A percentile compares a stretch with the other conserved stretches of the same genome.
Evolutionary conservation across 805 yeast genomes (phyloP).

Genomic region (Ogataea chonburiensis): DNA sequence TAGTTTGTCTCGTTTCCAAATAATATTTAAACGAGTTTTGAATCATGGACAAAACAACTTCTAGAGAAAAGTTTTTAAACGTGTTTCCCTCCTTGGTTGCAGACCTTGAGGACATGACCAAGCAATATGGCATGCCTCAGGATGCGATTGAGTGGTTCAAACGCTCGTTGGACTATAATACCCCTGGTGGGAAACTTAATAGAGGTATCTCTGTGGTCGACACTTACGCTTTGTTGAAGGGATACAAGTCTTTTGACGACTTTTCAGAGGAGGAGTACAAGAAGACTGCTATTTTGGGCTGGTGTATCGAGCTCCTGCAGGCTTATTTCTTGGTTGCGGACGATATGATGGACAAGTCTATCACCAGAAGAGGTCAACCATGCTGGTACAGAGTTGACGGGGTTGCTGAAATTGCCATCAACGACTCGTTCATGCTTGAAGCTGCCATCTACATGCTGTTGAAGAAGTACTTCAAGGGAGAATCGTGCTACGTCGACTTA

Average conservation of each 20-base stretch:
- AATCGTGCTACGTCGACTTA: conserved; percentile 81
- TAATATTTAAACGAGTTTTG: conserved; percentile 2
- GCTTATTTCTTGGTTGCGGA: conserved; percentile 97
- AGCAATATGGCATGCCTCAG: conserved; percentile 73
- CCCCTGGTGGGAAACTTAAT: conserved; percentile 96
- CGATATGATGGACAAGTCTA: conserved; percentile 96
- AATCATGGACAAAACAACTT: conserved; percentile 36
- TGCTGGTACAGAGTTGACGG: conserved; percentile 88
- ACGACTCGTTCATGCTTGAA: conserved; percentile 95
- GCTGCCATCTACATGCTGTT: conserved; percentile 87
- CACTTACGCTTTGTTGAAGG: conserved; percentile 79
- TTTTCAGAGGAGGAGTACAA: conserved; percentile 69
- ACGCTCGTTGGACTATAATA: conserved; percentile 72
- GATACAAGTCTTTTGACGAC: conserved; percentile 54
- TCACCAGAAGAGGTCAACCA: conserved; percentile 97
- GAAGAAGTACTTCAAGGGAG: conserved; percentile 83
- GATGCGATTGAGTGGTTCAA: conserved; percentile 88
- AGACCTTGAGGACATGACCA: conserved; percentile 65
- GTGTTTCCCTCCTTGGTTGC: conserved; percentile 76
- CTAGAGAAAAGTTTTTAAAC: conserved; percentile 56
- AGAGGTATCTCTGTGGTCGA: conserved; percentile 95
- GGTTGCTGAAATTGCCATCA: conserved; percentile 92
- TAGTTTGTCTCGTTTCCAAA: neutral
- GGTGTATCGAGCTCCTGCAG: conserved; percentile 93
- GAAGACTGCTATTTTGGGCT: conserved; percentile 85